phyloP scores from a whole-genome alignment of 1,139 yeast genomes.

The Zygotorulaspora mrakii region DNA sequence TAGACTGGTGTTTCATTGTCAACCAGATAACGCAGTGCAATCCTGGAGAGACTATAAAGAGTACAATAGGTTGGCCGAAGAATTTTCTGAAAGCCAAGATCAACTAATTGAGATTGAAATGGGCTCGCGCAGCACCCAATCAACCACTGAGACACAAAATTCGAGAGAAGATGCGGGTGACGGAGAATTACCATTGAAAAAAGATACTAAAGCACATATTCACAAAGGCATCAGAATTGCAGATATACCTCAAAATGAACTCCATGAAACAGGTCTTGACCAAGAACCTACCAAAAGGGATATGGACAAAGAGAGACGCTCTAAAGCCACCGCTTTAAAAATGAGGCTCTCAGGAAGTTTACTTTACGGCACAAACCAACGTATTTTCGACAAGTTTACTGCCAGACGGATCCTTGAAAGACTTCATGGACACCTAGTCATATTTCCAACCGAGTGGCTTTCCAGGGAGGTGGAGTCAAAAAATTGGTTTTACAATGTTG shows the following conservation, averaged over 20 bases:
- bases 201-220: conserved; percentile 14
- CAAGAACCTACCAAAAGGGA: conserved; percentile 7
- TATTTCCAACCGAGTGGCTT: conserved; percentile 91
- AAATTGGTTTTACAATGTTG: conserved; percentile 94
- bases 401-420: conserved; percentile 72
- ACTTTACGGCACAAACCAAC: conserved; percentile 38
- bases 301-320: conserved; percentile 12
- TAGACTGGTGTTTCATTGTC: conserved; percentile 84
- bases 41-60: conserved; percentile 89
- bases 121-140: background rate
- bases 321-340: conserved; percentile 23
- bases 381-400: conserved; percentile 67
- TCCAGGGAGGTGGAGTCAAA: conserved; percentile 79
- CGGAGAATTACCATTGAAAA: conserved; percentile 10
- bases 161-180: conserved; percentile 6
- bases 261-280: conserved; percentile 8
- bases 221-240: conserved; percentile 16
- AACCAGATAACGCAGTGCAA: conserved; percentile 85
- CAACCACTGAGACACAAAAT: conserved; percentile 1
- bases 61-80: conserved; percentile 53
- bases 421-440: conserved; percentile 83
- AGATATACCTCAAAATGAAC: conserved; percentile 14
- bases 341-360: conserved; percentile 33
- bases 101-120: conserved; percentile 34
- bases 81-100: conserved; percentile 53